Evolutionary conservation across 805 yeast species (phyloP), one percentile per base, ranked within the genome.

Genomic region (Candida sanyiensis): DNA sequence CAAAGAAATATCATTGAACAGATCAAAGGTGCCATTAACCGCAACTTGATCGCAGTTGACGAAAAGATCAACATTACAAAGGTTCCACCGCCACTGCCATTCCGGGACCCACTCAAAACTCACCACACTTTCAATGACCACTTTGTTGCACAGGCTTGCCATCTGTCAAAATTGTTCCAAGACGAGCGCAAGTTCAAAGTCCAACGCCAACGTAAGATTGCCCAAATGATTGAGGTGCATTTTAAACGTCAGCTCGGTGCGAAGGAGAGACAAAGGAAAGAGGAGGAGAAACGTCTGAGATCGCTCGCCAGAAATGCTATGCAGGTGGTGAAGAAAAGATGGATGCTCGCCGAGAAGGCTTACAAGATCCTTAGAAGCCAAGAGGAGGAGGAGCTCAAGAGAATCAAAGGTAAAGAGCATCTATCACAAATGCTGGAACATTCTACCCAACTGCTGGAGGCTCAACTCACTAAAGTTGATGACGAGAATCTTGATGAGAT

Each of bases 261-360:
- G 31, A 86, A 84, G 47, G 97, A 90, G 49, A 74, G 95, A 42
- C 75, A 77, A 42, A 72, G 72, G 17, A 80, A 80, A 47, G 94
- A 83, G 42, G 75, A 79, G 50, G 95, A 88, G 50, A 82, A 75
- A 49, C 75, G 77, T 38, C 67, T 83, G 42, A 67, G 72, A 41
- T 75, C 73, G 43, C 58, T 90, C 24, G 95, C 96, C n/a, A 75
- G 86, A 50, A 72, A 80, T 35, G 83, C 94, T 0, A 83, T 84
- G 2, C 80, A 76, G 50, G 87, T 88, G 31, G 96, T 93, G 9
- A 82, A 82, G 60, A 87, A 80, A 57, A 79, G 93, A 53, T 93
- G 99, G 99, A 65, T 71, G 17, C 70, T 88, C 35, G 98, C 97
- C 3, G 85, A 81, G 45, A 87, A 84, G 57, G 94, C 86, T 1